A percentile compares a stretch with the other conserved stretches of the same genome.
These are phyloP conservation scores for Trichoderma asperelloides DNA, from an alignment of 495 filamentous ascomycete genomes.

Conservation along the genomic window DNA sequence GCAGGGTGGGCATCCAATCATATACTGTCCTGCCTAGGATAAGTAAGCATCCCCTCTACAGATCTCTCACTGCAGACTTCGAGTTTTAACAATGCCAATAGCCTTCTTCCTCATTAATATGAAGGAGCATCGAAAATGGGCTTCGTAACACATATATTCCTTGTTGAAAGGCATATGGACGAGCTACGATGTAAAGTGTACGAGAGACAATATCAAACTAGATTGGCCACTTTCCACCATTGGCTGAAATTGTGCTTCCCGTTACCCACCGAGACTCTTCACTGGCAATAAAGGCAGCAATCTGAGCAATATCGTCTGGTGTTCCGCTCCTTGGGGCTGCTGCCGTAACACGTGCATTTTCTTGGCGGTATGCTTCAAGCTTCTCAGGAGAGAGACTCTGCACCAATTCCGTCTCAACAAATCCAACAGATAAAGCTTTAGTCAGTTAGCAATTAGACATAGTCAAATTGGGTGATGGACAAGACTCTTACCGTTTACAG, in stretches of 20 bases:
- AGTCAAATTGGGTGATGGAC: background rate
- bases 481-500: background rate
- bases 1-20: no score
- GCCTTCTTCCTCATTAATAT: no score
- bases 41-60: no score
- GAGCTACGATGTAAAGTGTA: no score
- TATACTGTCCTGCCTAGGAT: no score
- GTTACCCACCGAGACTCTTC: conserved; percentile 7
- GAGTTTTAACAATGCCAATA: no score
- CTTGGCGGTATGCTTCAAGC: conserved; percentile 1
- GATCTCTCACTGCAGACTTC: no score
- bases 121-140: no score
- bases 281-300: conserved; percentile 1
- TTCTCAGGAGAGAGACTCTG: background rate
- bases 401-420: background rate
- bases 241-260: background rate
- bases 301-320: background rate
- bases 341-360: background rate
- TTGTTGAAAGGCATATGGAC: no score
- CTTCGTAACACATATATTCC: no score
- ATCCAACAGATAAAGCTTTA: background rate
- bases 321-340: background rate
- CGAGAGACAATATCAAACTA: background rate
- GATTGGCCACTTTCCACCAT: background rate
- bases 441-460: background rate